Evolutionary conservation across 805 yeast genomes (phyloP).

Genomic region (Scheffersomyces spartinae): DNA sequence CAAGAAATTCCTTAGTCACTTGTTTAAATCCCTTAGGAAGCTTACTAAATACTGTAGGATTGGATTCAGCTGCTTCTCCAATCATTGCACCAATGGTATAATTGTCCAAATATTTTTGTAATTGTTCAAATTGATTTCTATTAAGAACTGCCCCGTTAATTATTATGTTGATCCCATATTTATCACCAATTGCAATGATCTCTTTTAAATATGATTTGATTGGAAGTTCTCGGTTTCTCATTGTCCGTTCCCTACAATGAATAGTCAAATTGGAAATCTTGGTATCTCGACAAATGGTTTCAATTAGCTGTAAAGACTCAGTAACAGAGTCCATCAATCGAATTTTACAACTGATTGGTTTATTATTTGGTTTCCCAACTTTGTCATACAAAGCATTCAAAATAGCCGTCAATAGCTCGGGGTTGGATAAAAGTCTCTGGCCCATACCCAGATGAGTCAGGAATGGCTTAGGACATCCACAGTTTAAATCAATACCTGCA

Average conservation of each 20-base stretch:
- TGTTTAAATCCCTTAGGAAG: slow-evolving; percentile 41
- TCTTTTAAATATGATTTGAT: slow-evolving; percentile 55
- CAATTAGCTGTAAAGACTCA: slow-evolving; percentile 50
- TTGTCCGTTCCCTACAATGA: slow-evolving; percentile 80
- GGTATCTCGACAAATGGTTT: slow-evolving; percentile 38
- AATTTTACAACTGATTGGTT: slow-evolving; percentile 87
- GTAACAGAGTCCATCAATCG: slow-evolving; percentile 58
- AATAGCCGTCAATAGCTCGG: slow-evolving; percentile 66
- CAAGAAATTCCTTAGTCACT: slow-evolving; percentile 43
- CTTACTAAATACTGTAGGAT: slow-evolving; percentile 63
- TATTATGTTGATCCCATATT: slow-evolving; percentile 55
- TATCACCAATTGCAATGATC: slow-evolving; percentile 50
- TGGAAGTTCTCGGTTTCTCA: slow-evolving; percentile 83
- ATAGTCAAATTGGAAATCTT: slow-evolving; percentile 82
- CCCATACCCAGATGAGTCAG: slow-evolving; percentile 97
- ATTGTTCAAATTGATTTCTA: slow-evolving; percentile 37
- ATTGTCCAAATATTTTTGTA: slow-evolving; percentile 43
- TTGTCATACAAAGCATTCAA: slow-evolving; percentile 56
- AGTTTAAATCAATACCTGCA: slow-evolving; percentile 85
- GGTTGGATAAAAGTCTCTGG: slow-evolving; percentile 77
- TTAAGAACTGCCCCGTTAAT: slow-evolving; percentile 70
- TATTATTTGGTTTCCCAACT: slow-evolving; percentile 66
- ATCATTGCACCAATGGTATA: slow-evolving; percentile 79
- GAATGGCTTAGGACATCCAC: slow-evolving; percentile 97
- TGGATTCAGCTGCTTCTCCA: slow-evolving; percentile 81